Conservation (phyloP, 2,329 filamentous ascomycete species). For the Trichophyton schoenleinii region DNA sequence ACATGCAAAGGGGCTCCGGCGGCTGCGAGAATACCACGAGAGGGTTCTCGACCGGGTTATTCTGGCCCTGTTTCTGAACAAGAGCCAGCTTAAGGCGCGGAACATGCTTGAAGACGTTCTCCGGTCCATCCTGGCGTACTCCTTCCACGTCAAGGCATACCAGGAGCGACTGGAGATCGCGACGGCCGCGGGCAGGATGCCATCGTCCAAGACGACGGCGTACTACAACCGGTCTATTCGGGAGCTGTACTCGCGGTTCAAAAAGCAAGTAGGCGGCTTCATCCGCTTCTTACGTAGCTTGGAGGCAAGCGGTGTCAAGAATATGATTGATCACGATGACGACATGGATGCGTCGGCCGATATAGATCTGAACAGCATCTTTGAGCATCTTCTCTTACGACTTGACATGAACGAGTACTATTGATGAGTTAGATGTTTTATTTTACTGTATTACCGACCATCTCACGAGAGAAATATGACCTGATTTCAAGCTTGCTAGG, state of each 20-base stretch:
- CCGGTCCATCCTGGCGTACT: conserved; percentile 56
- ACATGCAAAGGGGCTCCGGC: conserved; percentile 49
- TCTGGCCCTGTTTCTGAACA: conserved; percentile 58
- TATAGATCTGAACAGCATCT: conserved; percentile 42
- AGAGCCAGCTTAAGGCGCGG: conserved; percentile 60
- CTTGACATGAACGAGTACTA: conserved; percentile 64
- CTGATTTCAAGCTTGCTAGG: too few species aligned
- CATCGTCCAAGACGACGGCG: background rate
- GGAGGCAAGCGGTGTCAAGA: conserved; percentile 29
- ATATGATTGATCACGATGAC: conserved; percentile 18
- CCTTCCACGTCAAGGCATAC: conserved; percentile 28
- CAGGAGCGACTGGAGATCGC: background rate
- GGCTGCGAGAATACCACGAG: conserved; percentile 58
- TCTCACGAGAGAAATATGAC: too few species aligned
- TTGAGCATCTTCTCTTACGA: conserved; percentile 55
- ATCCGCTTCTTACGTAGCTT: conserved; percentile 55
- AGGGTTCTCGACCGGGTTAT: conserved; percentile 62
- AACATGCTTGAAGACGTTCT: conserved; percentile 68
- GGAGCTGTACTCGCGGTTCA: conserved; percentile 52
- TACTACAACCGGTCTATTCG: conserved; percentile 18
- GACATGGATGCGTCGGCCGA: conserved; percentile 19
- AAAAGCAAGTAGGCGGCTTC: conserved; percentile 61
- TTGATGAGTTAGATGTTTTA: conserved; percentile 14
- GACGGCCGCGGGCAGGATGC: background rate
- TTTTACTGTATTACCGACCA: background rate